Evolutionary conservation across 1,284 basidiomycete species (phyloP).

Genomic region (Tilletia horrida): DNA sequence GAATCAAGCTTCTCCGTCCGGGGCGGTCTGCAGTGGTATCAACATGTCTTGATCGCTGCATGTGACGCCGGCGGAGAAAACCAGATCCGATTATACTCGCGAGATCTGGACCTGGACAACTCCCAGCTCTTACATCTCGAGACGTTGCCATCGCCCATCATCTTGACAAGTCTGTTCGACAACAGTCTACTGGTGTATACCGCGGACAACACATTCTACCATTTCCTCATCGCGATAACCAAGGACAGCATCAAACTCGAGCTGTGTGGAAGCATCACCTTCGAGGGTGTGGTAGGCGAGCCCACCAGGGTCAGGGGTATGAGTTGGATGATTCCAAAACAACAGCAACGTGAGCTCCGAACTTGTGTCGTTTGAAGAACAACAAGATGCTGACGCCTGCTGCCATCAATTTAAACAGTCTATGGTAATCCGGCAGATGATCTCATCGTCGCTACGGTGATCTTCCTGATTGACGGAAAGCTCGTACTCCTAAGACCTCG

Average conservation of each 20-base stretch:
- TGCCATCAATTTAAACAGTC: conserved; percentile 60
- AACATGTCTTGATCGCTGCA: conserved; percentile 87
- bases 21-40: conserved; percentile 94
- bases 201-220: conserved; percentile 87
- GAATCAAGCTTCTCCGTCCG: conserved; percentile 83
- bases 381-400: background rate
- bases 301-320: conserved; percentile 82
- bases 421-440: conserved; percentile 92
- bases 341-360: conserved; percentile 75
- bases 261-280: conserved; percentile 89
- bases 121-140: conserved; percentile 81
- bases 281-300: conserved; percentile 81
- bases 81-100: conserved; percentile 81
- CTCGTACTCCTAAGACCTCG: conserved; percentile 70
- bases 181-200: conserved; percentile 96
- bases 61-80: conserved; percentile 57
- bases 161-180: conserved; percentile 72
- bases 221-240: conserved; percentile 87
- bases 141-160: conserved; percentile 63
- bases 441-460: conserved; percentile 84
- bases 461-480: conserved; percentile 93
- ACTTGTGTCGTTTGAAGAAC: background rate
- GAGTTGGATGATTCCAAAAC: conserved; percentile 93
- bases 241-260: conserved; percentile 74
- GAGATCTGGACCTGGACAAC: conserved; percentile 84